Base-by-base conservation (phyloP, 306 rosid genomes). In the Vicia villosa region DNA sequence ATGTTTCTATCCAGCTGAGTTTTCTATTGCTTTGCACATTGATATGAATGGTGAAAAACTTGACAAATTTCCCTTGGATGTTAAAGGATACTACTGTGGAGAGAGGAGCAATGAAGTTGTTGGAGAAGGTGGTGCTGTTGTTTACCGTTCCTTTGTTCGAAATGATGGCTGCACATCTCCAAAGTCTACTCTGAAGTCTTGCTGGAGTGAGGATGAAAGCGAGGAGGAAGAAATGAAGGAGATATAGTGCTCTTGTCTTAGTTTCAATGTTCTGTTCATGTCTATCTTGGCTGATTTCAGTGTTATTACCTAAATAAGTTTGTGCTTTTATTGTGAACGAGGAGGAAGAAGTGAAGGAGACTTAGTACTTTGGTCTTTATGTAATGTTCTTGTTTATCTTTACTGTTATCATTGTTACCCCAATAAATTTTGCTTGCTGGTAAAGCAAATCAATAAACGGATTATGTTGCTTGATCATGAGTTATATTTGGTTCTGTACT, bases 151-250 rank as follows among this genome's bases (percentile, higher is more conserved):
- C 72, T 91, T 88, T 74, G 63, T 68, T 21, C 77, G 38, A 61
- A 80, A 60, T 0, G 82, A 56, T 20, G 89, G 78, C 14, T 68
- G 57, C 52, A 56, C 64, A 20, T 94, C 99, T 68, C 99, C 99
- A 1, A 83, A 95, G 80, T 94, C 99, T 4, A 91, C 28, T 78
- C 83, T 91, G 67, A 91, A 74, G 70, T 60, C 83, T 79, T 88
- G 96, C 80, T 89, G 97, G 94, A 86, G 92, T 41, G 97, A 91
- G 71, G 96, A 90, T 77, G 97, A 90, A 72, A 82, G 72, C 76
- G 96, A 86, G 57, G 87, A 90, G 36, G 89, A 82, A 72, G 37
- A 32, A 8, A 76, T 63, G 24, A 85, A 78, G 71, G 77, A 77
- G 76, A 79, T 68, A 51, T 73, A 68, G 67, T 72, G 66, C 64